These are phyloP conservation scores for Linnemannia elongata DNA, from an alignment of 192 early-diverging fungal species.

Conservation along the genomic window DNA sequence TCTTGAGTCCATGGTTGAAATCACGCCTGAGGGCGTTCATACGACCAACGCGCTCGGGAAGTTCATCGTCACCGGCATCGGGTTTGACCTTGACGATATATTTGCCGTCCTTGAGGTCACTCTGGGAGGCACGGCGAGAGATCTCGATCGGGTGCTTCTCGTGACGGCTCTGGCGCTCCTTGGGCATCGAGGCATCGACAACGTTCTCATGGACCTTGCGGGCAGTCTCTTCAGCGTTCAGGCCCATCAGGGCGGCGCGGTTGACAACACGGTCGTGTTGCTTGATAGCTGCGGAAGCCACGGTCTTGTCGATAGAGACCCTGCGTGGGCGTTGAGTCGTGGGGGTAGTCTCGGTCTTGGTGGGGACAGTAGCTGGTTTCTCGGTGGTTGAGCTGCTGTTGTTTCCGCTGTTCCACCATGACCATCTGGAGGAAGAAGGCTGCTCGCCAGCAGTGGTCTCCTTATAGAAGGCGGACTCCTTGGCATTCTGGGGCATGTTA, in stretches of 20 bases:
- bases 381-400: background rate
- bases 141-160: constrained; percentile 33
- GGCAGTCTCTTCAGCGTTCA: constrained; percentile 36
- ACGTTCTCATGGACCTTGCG: constrained; percentile 52
- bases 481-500: constrained; percentile 8
- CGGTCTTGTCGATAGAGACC: constrained; percentile 38
- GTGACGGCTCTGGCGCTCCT: constrained; percentile 17
- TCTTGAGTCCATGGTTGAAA: constrained; percentile 29
- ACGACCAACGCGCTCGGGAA: constrained; percentile 25
- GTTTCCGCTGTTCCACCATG: constrained; percentile 28
- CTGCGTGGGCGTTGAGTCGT: background rate
- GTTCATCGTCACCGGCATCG: background rate
- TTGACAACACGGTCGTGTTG: constrained; percentile 23
- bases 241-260: background rate
- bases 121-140: constrained; percentile 28
- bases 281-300: constrained; percentile 35
- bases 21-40: constrained; percentile 15
- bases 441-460: constrained; percentile 13
- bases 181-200: constrained; percentile 29
- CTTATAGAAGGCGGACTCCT: constrained; percentile 14
- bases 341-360: background rate
- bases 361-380: background rate
- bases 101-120: constrained; percentile 28
- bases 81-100: constrained; percentile 18
- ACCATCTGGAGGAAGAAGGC: constrained; percentile 33